Percentiles rank a stretch among this genome's conserved stretches.
phyloP scores from a whole-genome alignment of 1,284 basidiomycete genomes.

The Malassezia sp. region DNA sequence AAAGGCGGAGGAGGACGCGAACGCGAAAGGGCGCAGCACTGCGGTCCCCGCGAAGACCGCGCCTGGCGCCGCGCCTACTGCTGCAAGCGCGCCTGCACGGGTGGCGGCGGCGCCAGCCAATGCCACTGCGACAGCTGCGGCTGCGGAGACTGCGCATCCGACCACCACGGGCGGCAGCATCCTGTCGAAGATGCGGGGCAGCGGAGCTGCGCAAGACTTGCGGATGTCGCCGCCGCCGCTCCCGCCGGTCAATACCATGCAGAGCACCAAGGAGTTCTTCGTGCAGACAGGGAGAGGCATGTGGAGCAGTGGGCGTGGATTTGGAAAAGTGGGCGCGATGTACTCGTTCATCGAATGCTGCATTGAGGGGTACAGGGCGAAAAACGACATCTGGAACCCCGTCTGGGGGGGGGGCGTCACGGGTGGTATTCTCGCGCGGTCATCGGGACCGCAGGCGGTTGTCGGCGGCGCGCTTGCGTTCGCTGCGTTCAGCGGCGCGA shows the following conservation, averaged over 20 bases:
- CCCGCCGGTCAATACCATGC: constrained; percentile 42
- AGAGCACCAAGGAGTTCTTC: constrained; percentile 75
- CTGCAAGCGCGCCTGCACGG: background rate
- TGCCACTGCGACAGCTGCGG: background rate
- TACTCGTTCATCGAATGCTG: constrained; percentile 91
- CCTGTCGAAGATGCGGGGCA: constrained; percentile 9
- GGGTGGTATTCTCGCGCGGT: constrained; percentile 38
- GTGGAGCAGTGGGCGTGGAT: constrained; percentile 80
- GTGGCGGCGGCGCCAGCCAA: background rate
- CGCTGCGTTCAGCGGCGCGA: constrained; percentile 42
- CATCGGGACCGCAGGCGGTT: constrained; percentile 38
- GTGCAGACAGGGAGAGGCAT: constrained; percentile 89
- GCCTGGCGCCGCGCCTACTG: background rate
- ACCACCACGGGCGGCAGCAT: background rate
- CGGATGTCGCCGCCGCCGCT: constrained; percentile 13
- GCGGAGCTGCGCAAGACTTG: constrained; percentile 1
- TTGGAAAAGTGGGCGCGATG: constrained; percentile 84
- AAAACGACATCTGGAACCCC: constrained; percentile 42
- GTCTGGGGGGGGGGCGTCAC: constrained; percentile 35
- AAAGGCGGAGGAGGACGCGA: background rate
- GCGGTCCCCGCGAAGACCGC: background rate
- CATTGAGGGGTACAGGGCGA: constrained; percentile 60
- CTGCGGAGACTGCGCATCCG: background rate
- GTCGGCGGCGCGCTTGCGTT: constrained; percentile 40
- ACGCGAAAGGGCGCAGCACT: background rate